Conservation (phyloP, 2,329 filamentous ascomycete genomes). For the Pseudogymnoascus sp. region DNA sequence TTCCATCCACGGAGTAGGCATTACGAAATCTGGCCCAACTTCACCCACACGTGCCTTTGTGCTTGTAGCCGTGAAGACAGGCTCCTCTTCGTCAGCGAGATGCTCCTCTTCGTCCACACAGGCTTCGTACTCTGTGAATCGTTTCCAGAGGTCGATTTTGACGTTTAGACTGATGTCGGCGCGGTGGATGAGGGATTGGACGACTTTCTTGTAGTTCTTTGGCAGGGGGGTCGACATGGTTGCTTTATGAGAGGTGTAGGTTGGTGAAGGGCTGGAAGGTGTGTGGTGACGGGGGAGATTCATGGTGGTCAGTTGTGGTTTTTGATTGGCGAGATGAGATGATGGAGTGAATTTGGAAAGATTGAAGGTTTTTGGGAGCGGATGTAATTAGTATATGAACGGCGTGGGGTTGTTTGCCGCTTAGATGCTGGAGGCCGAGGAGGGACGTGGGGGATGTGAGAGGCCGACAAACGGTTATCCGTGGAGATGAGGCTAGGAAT, state of each 20-base stretch:
- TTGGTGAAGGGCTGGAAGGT: not conserved
- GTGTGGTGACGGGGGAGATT: not conserved
- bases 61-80: not conserved
- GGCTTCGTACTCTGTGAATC: not conserved
- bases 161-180: not conserved
- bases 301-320: not conserved
- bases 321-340: not conserved
- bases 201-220: not conserved
- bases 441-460: not conserved
- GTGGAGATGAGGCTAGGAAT: not conserved
- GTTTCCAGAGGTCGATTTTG: slow-evolving; percentile 1
- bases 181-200: not conserved
- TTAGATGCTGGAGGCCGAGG: not conserved
- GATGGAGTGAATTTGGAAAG: not conserved
- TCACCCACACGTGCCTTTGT: not conserved
- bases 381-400: not conserved
- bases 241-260: not conserved
- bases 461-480: not conserved
- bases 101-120: not conserved
- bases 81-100: not conserved
- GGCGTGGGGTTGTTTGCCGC: not conserved
- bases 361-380: not conserved
- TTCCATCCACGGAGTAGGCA: not conserved
- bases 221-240: not conserved
- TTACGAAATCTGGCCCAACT: not conserved